phyloP scores from a whole-genome alignment of 2,329 filamentous ascomycete species.

The Zelopaecilomyces penicillatus region DNA sequence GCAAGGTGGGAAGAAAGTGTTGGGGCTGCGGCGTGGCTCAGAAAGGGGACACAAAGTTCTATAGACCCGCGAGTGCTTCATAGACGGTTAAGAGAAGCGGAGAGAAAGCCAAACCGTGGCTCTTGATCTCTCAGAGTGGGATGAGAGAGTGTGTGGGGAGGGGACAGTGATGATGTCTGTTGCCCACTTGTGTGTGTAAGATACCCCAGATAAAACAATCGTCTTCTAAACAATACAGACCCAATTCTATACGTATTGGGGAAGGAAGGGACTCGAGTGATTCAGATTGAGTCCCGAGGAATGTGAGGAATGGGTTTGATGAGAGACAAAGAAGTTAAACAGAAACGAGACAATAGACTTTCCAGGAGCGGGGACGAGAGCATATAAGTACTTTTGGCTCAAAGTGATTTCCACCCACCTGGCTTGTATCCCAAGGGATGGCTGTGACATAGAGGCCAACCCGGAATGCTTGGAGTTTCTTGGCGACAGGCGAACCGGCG shows the following conservation, averaged over 20 bases:
- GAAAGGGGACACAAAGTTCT: constrained; percentile 8
- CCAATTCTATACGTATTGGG: too few relatives aligned
- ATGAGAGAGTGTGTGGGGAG: too few relatives aligned
- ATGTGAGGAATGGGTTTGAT: too few relatives aligned
- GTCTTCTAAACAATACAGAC: too few relatives aligned
- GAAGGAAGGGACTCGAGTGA: too few relatives aligned
- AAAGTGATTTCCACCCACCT: not conserved
- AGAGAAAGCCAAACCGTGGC: not conserved
- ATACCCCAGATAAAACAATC: too few relatives aligned
- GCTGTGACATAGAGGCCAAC: not conserved
- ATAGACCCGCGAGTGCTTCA: constrained; percentile 11
- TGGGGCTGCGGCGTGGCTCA: constrained; percentile 10
- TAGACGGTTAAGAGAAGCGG: constrained; percentile 10
- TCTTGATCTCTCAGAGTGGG: too few relatives aligned
- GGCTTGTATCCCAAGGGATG: not conserved
- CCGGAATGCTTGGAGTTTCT: not conserved
- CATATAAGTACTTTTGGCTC: constrained; percentile 6
- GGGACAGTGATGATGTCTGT: too few relatives aligned
- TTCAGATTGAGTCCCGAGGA: too few relatives aligned
- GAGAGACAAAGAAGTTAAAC: too few relatives aligned
- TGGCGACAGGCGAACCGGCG: not conserved
- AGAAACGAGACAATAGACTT: not conserved
- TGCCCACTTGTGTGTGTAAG: too few relatives aligned
- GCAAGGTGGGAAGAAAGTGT: constrained; percentile 6
- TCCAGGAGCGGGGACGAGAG: not conserved